Evolutionary conservation across 495 filamentous ascomycete species (phyloP), one percentile per base, ranked within the genome.

Genomic region (Aspergillus saccharolyticus): DNA sequence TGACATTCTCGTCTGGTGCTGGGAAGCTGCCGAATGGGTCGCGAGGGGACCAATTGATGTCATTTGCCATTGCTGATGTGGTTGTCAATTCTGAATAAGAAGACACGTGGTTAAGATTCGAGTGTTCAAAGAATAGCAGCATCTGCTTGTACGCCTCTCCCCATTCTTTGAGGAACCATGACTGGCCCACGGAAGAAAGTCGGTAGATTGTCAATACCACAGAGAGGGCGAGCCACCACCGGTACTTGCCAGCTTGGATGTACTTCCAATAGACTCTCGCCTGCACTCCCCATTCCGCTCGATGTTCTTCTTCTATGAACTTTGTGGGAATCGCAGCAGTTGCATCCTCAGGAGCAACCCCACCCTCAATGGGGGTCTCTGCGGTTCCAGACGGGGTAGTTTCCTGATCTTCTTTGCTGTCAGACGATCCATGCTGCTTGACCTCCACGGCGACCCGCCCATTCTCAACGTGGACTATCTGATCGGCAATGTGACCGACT

Each of bases 121-220:
- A 52, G 10, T 58, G 53, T 12, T 47, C 50, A 20, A 62, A 50
- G 6, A 66, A 12, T 5, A 67, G 44, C 24, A 61, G 25, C 30
- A 56, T 60, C 52, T 72, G 58, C 49, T 77, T 73, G 65, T 92
- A 93, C 6, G 84, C 82, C 68, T 92, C 89, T 47, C 87, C 89
- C 90, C 90, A 95, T 61, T 81, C 79, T 62, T 95, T 93, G 45
- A 95, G 80, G 53, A 91, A 93, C 87, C 89, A 95, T 15, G 80
- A 82, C 61, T 88, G 81, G 22, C 70, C 81, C 50, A 91, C 70
- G 54, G 79, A 75, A 24, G 79, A 63, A 4, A 85, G 60, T 19
- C 89, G 85, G 61, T 82, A 87, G 0, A 86, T 46, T 18, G 78
- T 65, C 21, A 90, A 77, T 18, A 85, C 68, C 1, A 77, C 45